Base-by-base conservation (phyloP, 495 filamentous ascomycete species). In the Letharia lupina region DNA sequence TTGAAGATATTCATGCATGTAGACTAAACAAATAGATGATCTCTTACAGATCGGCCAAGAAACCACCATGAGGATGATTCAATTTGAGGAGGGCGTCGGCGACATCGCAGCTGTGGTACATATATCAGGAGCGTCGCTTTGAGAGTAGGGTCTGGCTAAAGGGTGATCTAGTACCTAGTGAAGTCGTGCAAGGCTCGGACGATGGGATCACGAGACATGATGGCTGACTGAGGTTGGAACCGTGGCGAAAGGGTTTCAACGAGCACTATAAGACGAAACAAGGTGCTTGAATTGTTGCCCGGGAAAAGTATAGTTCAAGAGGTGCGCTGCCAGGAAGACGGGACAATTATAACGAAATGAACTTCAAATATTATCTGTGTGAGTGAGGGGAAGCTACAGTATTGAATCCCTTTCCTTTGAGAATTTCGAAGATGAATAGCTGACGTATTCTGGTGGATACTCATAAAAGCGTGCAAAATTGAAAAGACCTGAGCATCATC, bases 21-120 rank as follows among this genome's bases (percentile, higher is more conserved):
- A 39, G 37, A 39, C 4, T 10, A 23, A 15, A 41, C 10, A 48
- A 41, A 9, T 12, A 2, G 18, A 20, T 3, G 31, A 9, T 31
- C 11, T 12, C 64, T 4, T 63, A 69, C 63, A 86, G 70, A 28
- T 82, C 80, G 6, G 81, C 80, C 1, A 86, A 77, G 65, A 85
- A 87, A 11, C 84, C 83, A 61, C 83, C 83, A 70, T 83, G 74
- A 61, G 72, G 77, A 63, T 77, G 72, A n/a, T 77, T 77, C 33
- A 85, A 71, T 67, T 83, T 84, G 68, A 73, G 70, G 3, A 82
- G 70, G 20, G 79, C 80, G 60, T 82, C 81, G 5, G 80, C 52
- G 44, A 56, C 41, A 28, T 69, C 65, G 57, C 61, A 71, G n/a
- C 67, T 61, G 54, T 13, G 40, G 48, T 40, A 40, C 23, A 28